A percentile compares a stretch with the other conserved stretches of the same genome.
Evolutionary conservation across 2,329 filamentous ascomycete species (phyloP).

Genomic region (Orbilia blumenaviensis): DNA sequence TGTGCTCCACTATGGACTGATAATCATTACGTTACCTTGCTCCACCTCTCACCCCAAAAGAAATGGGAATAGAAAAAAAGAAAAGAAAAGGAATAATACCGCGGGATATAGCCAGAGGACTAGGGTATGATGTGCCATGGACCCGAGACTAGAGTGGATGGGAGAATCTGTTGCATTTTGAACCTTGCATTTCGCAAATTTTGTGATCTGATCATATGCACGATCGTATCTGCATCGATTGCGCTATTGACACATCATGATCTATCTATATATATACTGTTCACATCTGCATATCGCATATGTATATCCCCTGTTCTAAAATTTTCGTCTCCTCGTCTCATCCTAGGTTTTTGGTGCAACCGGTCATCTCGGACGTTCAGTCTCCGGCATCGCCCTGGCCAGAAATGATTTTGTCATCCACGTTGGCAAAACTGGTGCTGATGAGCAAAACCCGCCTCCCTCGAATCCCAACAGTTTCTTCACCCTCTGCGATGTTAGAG

Average conservation of each 20-base stretch:
- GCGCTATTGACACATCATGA: not conserved
- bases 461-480: conserved; percentile 78
- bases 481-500: conserved; percentile 87
- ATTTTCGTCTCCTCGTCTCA: not conserved
- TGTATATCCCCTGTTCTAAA: not conserved
- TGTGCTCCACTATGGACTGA: conserved; percentile 12
- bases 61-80: not conserved
- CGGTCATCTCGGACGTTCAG: conserved; percentile 93
- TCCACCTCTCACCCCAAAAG: not conserved
- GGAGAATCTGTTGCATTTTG: not conserved
- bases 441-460: conserved; percentile 72
- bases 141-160: not conserved
- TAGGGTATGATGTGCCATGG: not conserved
- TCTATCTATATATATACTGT: no score
- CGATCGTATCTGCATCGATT: not conserved
- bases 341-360: conserved; percentile 84
- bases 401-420: conserved; percentile 85
- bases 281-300: not conserved
- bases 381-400: conserved; percentile 81
- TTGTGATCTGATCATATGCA: conserved; percentile 1
- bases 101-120: not conserved
- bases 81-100: not conserved
- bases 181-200: no score
- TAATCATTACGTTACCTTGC: not conserved
- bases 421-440: conserved; percentile 77